Evolutionary conservation across 805 yeast species (phyloP), one percentile per base, ranked within the genome.

Genomic region (Wickerhamomyces ciferrii): DNA sequence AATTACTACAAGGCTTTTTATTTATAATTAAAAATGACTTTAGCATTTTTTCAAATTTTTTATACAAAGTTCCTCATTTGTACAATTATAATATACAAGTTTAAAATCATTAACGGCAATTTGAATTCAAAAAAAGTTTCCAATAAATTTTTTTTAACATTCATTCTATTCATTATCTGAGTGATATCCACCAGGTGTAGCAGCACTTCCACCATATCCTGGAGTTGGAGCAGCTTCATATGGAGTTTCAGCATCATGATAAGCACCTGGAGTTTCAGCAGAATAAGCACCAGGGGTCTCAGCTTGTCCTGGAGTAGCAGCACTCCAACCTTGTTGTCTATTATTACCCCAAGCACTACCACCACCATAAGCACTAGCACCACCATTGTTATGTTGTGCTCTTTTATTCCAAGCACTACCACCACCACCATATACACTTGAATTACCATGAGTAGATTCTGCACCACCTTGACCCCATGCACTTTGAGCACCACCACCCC

Each of bases 401-500:
- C 69, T 72, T 10, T 65, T 70, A 41, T 72, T 69, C 58, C 75
- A 71, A 2, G 76, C 71, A 46, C 51, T 53, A 42, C n/a, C 54
- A 50, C 40, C 54, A 50, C 40, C 59, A 24, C 69, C 69, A 56
- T 75, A 72, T 9, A 75, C 61, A 63, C 41, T 72, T 34, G 71
- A 69, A 46, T 70, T 71, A 20, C 74, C 75, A 42, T 72, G 71
- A 4, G 72, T 61, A 14, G 66, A 60, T 17, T 60, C 64, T 18
- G 54, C 54, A 48, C 52, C 52, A 49, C 41, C 56, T 50, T 38
- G 59, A 23, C 70, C 69, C 57, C 76, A 72, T 15, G 76, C 62
- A 42, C 31, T 70, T 32, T 32, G 71, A 32, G 70, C 69, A 44
- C 68, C 69, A 48, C 66, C 63, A 45, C 75, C 76, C 67, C 76